Conservation (phyloP, 768 basidiomycete species). For the Tricholoma hemisulphureum region DNA sequence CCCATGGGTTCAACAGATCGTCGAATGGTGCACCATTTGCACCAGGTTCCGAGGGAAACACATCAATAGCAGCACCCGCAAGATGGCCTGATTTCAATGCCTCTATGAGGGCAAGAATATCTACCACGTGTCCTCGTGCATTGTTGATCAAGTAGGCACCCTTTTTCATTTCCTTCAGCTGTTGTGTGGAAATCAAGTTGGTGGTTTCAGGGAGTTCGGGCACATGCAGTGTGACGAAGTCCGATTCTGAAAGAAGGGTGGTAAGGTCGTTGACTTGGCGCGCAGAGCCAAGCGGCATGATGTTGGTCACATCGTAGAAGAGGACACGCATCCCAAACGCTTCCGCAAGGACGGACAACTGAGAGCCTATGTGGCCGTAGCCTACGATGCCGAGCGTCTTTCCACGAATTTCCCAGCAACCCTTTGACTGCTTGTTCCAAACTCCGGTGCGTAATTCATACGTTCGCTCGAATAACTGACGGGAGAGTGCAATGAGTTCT, state of each 20-base stretch:
- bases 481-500: conserved; percentile 90
- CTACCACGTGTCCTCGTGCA: conserved; percentile 92
- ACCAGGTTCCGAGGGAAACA: conserved; percentile 91
- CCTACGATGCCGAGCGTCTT: conserved; percentile 98
- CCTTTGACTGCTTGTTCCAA: conserved; percentile 99
- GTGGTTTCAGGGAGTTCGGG: conserved; percentile 95
- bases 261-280: conserved; percentile 82
- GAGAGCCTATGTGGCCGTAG: conserved; percentile 97
- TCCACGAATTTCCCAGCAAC: conserved; percentile 96
- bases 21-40: conserved; percentile 89
- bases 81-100: conserved; percentile 84
- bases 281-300: conserved; percentile 97
- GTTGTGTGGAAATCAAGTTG: conserved; percentile 80
- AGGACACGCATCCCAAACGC: conserved; percentile 94
- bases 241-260: conserved; percentile 71
- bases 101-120: conserved; percentile 85
- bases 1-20: conserved; percentile 85
- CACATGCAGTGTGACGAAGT: conserved; percentile 95
- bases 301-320: conserved; percentile 92
- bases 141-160: conserved; percentile 98
- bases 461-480: conserved; percentile 88
- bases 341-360: conserved; percentile 95
- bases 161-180: conserved; percentile 90
- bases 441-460: conserved; percentile 84
- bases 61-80: conserved; percentile 87